These are phyloP conservation scores for Paracamarosporium sp. DNA, from an alignment of 2,329 filamentous ascomycete species.

Conservation along the genomic window DNA sequence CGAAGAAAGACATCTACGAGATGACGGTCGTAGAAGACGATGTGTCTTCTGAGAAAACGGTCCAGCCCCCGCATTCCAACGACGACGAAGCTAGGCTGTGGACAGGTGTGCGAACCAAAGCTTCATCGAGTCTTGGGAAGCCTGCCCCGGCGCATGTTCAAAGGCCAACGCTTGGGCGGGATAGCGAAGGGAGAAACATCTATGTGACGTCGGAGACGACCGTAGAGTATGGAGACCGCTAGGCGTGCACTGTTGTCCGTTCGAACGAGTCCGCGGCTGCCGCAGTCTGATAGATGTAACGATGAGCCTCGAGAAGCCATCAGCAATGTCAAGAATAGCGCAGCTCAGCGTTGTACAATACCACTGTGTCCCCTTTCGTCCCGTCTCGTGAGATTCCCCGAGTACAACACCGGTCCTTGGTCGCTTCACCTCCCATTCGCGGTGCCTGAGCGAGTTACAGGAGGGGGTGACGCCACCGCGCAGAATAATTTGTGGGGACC, in stretches of 20 bases:
- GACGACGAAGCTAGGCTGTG: background rate
- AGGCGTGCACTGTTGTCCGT: background rate
- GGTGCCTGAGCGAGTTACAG: background rate
- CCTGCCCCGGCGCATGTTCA: background rate
- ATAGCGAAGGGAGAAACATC: background rate
- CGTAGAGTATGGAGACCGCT: background rate
- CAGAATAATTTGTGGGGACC: background rate
- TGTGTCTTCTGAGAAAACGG: background rate
- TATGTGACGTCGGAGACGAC: background rate
- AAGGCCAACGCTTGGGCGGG: background rate
- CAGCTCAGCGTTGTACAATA: background rate
- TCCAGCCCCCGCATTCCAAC: background rate
- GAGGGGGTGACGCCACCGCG: background rate
- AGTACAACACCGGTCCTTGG: no score
- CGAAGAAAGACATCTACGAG: background rate
- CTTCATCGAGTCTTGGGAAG: background rate
- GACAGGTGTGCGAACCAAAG: background rate
- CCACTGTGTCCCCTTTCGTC: background rate
- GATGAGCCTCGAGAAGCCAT: no score
- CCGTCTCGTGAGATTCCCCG: no score
- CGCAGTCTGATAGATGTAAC: background rate
- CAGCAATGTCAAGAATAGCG: no score
- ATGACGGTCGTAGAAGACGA: slow-evolving; percentile 1
- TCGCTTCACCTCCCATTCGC: no score
- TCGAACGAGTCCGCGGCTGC: background rate